A percentile compares a stretch with the other conserved stretches of the same genome.
Evolutionary conservation across 1,139 yeast species (phyloP).

Genomic region (Suhomyces bolitotheri): DNA sequence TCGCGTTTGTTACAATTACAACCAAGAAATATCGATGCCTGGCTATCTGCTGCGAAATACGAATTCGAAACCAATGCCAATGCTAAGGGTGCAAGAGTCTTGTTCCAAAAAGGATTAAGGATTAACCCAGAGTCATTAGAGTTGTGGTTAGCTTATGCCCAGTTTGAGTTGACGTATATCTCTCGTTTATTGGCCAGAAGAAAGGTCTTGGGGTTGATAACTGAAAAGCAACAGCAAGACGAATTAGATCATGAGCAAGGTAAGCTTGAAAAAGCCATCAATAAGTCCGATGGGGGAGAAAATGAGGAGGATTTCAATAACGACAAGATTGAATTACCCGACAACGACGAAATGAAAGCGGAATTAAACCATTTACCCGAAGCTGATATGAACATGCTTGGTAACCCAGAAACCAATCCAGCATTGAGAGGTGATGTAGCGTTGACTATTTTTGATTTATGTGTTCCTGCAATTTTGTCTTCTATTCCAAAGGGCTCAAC

Average conservation of each 20-base stretch:
- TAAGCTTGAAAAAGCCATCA: constrained; percentile 24
- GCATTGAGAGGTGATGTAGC: constrained; percentile 90
- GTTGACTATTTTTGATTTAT: constrained; percentile 75
- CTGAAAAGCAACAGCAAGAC: constrained; percentile 67
- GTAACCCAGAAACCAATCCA: constrained; percentile 83
- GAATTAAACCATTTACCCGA: constrained; percentile 78
- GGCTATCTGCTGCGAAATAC: constrained; percentile 95
- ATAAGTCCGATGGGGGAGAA: constrained; percentile 22
- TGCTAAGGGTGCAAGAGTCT: constrained; percentile 83
- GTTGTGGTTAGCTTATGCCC: constrained; percentile 85
- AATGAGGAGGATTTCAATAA: constrained; percentile 31
- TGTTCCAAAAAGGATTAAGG: constrained; percentile 82
- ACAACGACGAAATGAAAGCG: constrained; percentile 54
- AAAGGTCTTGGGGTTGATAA: constrained; percentile 73
- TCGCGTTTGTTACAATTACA: constrained; percentile 79
- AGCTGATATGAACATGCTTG: constrained; percentile 82
- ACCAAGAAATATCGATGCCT: constrained; percentile 86
- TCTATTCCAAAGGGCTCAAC: constrained; percentile 30
- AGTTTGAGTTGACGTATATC: constrained; percentile 82
- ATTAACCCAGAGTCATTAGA: constrained; percentile 73
- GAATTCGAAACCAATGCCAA: constrained; percentile 88
- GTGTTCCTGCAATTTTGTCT: constrained; percentile 52
- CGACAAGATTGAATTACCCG: constrained; percentile 50
- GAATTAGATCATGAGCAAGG: constrained; percentile 47
- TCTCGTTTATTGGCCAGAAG: constrained; percentile 83